Percentiles rank a stretch among this genome's conserved stretches.
These are phyloP conservation scores for Sclerotinia sclerotiorum DNA, from an alignment of 2,329 filamentous ascomycete species.

Conservation along the genomic window DNA sequence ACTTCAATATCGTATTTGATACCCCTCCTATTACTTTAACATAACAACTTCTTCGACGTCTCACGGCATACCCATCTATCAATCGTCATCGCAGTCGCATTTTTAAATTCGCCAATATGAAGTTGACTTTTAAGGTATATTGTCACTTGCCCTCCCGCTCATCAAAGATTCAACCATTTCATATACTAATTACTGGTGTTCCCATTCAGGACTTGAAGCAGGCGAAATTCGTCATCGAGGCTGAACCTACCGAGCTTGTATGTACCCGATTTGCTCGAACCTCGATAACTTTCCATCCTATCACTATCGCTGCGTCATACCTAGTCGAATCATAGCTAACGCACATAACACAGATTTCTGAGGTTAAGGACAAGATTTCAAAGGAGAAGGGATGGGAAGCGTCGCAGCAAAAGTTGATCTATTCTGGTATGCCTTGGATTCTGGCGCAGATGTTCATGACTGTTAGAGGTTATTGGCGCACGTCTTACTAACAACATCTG, in stretches of 20 bases:
- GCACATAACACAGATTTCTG: constrained; percentile 63
- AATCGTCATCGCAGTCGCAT: constrained; percentile 14
- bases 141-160: constrained; percentile 31
- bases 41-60: background rate
- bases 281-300: background rate
- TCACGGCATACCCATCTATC: background rate
- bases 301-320: background rate
- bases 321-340: constrained; percentile 24
- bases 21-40: background rate
- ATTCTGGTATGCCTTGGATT: constrained; percentile 69
- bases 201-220: constrained; percentile 87
- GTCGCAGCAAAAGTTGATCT: constrained; percentile 91
- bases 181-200: constrained; percentile 32
- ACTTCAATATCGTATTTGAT: background rate
- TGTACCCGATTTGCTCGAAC: constrained; percentile 40
- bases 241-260: constrained; percentile 90
- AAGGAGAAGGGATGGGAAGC: constrained; percentile 93
- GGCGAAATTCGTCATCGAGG: constrained; percentile 95
- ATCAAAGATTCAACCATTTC: constrained; percentile 23
- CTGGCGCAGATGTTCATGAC: constrained; percentile 7
- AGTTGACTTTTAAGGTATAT: constrained; percentile 69
- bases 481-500: constrained; percentile 35
- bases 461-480: constrained; percentile 15
- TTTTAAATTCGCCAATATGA: constrained; percentile 52
- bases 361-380: constrained; percentile 89